phyloP scores from a whole-genome alignment of 2,329 filamentous ascomycete species.

The Pseudogymnoascus sp. region DNA sequence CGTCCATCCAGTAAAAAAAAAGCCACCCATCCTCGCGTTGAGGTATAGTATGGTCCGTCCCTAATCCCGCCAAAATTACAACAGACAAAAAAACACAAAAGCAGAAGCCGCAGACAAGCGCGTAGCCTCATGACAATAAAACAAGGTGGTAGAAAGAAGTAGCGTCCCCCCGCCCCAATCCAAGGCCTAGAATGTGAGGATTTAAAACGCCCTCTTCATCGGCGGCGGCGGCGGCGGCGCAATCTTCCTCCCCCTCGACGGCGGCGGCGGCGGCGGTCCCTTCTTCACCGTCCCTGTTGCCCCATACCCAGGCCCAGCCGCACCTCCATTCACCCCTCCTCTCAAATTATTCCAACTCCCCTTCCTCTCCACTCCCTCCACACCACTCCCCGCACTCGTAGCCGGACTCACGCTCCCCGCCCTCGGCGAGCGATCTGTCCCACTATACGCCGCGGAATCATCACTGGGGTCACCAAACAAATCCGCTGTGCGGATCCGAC shows the following conservation, averaged over 20 bases:
- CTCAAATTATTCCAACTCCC: conserved; percentile 30
- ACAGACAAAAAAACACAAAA: neutral
- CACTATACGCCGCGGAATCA: conserved; percentile 40
- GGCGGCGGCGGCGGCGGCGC: conserved; percentile 49
- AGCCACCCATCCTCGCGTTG: neutral
- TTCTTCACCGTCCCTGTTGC: conserved; percentile 35
- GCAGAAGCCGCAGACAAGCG: neutral
- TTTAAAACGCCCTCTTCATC: neutral
- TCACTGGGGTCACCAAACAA: conserved; percentile 44
- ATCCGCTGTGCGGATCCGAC: conserved; percentile 28
- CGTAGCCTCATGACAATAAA: neutral
- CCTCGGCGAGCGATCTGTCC: conserved; percentile 39
- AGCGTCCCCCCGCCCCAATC: no score
- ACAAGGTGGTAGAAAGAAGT: no score
- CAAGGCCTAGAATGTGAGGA: no score
- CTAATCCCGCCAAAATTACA: neutral
- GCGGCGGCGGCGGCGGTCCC: conserved; percentile 54
- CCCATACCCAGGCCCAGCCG: neutral
- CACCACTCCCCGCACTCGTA: conserved; percentile 42
- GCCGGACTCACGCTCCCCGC: conserved; percentile 47
- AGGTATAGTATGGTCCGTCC: neutral
- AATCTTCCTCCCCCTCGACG: conserved; percentile 56
- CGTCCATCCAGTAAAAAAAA: neutral
- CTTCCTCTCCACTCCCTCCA: conserved; percentile 42
- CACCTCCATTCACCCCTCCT: conserved; percentile 22